phyloP scores from a whole-genome alignment of 148 eudicot species.

The Amaranthus hypochondriacus region DNA sequence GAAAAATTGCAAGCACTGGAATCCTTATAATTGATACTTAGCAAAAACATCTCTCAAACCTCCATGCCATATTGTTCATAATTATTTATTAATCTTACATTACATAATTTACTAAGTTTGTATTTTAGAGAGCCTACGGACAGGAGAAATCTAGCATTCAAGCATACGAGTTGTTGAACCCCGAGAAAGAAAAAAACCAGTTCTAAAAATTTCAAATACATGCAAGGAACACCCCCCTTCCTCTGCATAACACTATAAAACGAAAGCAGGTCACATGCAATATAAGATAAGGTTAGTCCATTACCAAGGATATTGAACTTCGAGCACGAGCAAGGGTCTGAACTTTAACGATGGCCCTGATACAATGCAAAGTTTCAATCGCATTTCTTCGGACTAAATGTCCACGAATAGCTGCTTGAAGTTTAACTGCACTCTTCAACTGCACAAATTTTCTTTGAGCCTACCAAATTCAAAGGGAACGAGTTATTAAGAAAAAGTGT shows the following conservation, averaged over 20 bases:
- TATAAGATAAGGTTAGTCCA: conserved; percentile 1
- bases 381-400: conserved; percentile 80
- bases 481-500: neutral
- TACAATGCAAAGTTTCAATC: conserved; percentile 77
- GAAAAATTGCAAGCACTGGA: no score
- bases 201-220: no score
- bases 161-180: neutral
- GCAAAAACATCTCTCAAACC: no score
- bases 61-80: no score
- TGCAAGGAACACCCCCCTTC: no score
- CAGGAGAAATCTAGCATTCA: neutral
- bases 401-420: conserved; percentile 93
- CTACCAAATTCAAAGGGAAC: conserved; percentile 34
- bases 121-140: no score
- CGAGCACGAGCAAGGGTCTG: conserved; percentile 79
- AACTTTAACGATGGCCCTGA: conserved; percentile 78
- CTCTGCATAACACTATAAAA: neutral
- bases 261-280: neutral
- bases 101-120: no score
- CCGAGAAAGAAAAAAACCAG: neutral
- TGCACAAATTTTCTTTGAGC: conserved; percentile 45
- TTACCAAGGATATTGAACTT: conserved; percentile 40
- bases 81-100: no score
- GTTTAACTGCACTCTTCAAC: conserved; percentile 55
- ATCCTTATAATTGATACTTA: no score